These are phyloP conservation scores for Stachybotrys echinatus DNA, from an alignment of 2,329 filamentous ascomycete genomes.

Conservation along the genomic window DNA sequence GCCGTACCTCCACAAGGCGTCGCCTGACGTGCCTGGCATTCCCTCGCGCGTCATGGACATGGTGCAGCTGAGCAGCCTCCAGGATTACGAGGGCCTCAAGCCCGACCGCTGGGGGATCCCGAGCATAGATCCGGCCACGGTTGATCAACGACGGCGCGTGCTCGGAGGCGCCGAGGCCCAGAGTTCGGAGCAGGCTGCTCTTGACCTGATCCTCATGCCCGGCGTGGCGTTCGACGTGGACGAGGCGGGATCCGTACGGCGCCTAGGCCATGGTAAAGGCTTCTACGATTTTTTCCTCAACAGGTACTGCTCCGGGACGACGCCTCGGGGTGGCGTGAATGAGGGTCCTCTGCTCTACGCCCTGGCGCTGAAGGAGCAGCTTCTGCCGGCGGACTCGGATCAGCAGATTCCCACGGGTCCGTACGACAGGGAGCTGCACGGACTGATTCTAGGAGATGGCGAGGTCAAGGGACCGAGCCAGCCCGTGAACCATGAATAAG, in stretches of 20 bases:
- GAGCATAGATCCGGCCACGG: constrained; percentile 63
- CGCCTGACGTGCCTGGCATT: constrained; percentile 39
- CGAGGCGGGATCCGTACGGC: constrained; percentile 51
- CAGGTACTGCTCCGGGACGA: constrained; percentile 54
- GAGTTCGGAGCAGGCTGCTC: constrained; percentile 37
- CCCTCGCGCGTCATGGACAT: constrained; percentile 84
- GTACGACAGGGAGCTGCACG: constrained; percentile 76
- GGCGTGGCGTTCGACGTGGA: constrained; percentile 84
- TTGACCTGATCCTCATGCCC: constrained; percentile 88
- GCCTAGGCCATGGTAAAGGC: constrained; percentile 90
- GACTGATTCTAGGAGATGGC: constrained; percentile 68
- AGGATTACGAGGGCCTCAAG: constrained; percentile 73
- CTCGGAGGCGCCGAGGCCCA: constrained; percentile 55
- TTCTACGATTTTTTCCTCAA: constrained; percentile 95
- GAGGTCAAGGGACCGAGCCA: constrained; percentile 30
- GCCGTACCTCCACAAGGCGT: constrained; percentile 73
- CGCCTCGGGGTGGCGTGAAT: constrained; percentile 24
- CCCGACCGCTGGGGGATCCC: constrained; percentile 92
- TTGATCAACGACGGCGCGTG: constrained; percentile 64
- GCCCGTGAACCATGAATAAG: background rate
- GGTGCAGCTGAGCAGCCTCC: constrained; percentile 68
- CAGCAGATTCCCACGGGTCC: constrained; percentile 67
- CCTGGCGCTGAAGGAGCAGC: constrained; percentile 79
- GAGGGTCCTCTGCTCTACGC: constrained; percentile 56
- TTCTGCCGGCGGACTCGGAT: constrained; percentile 54